Base-by-base conservation (phyloP, 140 eudicot genomes). In the Oenanthe javanica region DNA sequence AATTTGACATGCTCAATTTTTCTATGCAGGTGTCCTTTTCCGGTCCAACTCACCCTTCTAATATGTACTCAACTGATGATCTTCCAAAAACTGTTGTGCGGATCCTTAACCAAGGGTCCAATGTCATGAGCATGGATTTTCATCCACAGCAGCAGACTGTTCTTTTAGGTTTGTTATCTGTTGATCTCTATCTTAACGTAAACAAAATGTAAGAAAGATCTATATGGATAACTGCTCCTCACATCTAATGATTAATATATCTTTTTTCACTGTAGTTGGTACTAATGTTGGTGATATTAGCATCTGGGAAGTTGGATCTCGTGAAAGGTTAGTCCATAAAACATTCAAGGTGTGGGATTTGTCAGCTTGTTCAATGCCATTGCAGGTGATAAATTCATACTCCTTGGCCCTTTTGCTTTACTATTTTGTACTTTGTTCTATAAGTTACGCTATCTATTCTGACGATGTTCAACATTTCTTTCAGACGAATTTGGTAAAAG, bases 231-330 rank as follows among this genome's bases (percentile, higher is more conserved):
- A 16, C 63, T 54, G 23, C 42, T 12, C 11, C 57, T 9, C 72
- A 7, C 10, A 47, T 27, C 36, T 77, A 23, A 54, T 21, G 25
- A 14, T 40, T 25, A 77, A n/a, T 63, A 1, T n/a, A 43, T 46
- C 36, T 46, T 48, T 59, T 82, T 47, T 75, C 76, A 78, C n/a
- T 87, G 84, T 81, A 93, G 97, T 89, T 82, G 98, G 98, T 77
- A 93, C 98, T 54, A 91, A 93, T 79, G 93, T 91, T 79, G 98
- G 98, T 84, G 98, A 93, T 55, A 84, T 93, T 79, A 89, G 93
- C 86, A 89, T 93, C 77, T 93, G 98, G 98, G 98, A 93, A 82
- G 89, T 93, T 66, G 92, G 97, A 48, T 85, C 91, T 82, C 90
- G 93, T 40, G 97, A 91, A 84, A 87, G 89, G 83, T 73, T 93